Evolutionary conservation across 305 asterid species (phyloP).

Genomic region (Solanum hybrid): DNA sequence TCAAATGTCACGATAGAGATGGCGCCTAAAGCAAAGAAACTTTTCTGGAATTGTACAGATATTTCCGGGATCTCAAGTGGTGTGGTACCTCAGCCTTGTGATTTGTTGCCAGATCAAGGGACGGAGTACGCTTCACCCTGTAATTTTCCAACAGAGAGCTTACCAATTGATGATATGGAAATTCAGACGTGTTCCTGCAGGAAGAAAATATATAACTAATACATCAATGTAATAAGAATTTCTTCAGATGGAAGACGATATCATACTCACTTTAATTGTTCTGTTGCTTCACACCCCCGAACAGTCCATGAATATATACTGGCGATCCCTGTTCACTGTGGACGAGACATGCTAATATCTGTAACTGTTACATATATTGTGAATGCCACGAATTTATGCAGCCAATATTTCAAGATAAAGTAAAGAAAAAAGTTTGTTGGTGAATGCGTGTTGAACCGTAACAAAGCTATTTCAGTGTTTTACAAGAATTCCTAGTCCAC

Average conservation of each 20-base stretch:
- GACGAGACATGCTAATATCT: background rate
- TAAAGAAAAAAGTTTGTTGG: background rate
- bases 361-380: background rate
- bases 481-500: background rate
- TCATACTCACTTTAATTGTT: background rate
- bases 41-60: constrained; percentile 79
- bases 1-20: constrained; percentile 69
- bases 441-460: background rate
- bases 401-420: background rate
- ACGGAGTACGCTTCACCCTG: constrained; percentile 25
- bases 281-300: background rate
- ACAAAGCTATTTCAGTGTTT: background rate
- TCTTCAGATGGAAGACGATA: background rate
- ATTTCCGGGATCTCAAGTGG: constrained; percentile 63
- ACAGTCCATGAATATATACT: background rate
- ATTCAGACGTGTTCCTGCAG: constrained; percentile 47
- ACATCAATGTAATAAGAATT: background rate
- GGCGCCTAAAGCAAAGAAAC: constrained; percentile 52
- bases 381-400: background rate
- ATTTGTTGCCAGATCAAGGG: constrained; percentile 35
- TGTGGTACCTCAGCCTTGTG: constrained; percentile 74
- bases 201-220: constrained; percentile 15
- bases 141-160: constrained; percentile 45
- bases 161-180: constrained; percentile 46
- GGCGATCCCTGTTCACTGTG: background rate